phyloP scores from a whole-genome alignment of 1,139 yeast genomes.

The Zygoascus meyerae region DNA sequence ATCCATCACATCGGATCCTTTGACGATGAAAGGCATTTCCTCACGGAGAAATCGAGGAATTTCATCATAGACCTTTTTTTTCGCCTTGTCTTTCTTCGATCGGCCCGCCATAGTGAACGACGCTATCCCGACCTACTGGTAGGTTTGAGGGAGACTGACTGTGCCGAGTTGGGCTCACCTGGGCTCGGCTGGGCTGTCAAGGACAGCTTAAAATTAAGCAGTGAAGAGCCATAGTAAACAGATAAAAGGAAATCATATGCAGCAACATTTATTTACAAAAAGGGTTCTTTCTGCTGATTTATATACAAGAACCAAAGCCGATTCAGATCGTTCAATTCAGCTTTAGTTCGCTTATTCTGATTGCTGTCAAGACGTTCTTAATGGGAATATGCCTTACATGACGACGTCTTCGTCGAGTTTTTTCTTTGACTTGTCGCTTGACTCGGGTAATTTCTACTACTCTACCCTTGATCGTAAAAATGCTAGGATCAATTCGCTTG shows the following conservation, averaged over 20 bases:
- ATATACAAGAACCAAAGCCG: neutral
- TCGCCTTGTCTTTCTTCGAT: neutral
- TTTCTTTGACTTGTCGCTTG: slow-evolving; percentile 63
- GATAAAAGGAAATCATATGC: no score
- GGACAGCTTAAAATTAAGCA: no score
- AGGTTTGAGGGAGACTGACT: no score
- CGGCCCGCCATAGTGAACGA: neutral
- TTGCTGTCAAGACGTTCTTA: slow-evolving; percentile 74
- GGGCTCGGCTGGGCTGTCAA: no score
- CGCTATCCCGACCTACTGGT: no score
- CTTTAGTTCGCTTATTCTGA: slow-evolving; percentile 61
- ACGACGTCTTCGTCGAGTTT: slow-evolving; percentile 75
- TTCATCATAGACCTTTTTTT: slow-evolving; percentile 14
- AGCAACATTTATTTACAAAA: neutral
- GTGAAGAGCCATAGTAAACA: no score
- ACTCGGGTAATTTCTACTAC: slow-evolving; percentile 84
- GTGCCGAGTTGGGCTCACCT: no score
- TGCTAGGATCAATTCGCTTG: slow-evolving; percentile 45
- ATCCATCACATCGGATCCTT: slow-evolving; percentile 15
- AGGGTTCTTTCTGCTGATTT: neutral
- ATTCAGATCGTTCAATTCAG: slow-evolving; percentile 12
- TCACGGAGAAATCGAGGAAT: slow-evolving; percentile 34
- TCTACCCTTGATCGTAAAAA: slow-evolving; percentile 64
- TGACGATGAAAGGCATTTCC: slow-evolving; percentile 28
- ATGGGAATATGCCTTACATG: slow-evolving; percentile 72